A percentile compares a stretch with the other conserved stretches of the same genome.
Evolutionary conservation across 1,284 basidiomycete species (phyloP).

Genomic region (Cystobasidium sp.): DNA sequence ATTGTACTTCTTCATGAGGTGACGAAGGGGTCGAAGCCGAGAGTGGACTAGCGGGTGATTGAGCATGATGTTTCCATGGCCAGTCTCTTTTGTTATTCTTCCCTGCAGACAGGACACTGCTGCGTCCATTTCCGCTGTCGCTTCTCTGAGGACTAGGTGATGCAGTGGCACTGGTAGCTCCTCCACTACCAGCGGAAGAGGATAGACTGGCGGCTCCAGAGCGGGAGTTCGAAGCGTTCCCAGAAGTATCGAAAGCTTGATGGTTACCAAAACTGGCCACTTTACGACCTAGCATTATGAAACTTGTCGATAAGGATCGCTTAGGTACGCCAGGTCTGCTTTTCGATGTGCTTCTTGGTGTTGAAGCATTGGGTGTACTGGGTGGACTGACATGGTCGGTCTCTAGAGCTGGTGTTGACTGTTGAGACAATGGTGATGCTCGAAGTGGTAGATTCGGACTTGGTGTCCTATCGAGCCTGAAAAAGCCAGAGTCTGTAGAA

Average conservation of each 20-base stretch:
- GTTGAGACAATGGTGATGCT: slow-evolving; percentile 5
- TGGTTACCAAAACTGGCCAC: slow-evolving; percentile 22
- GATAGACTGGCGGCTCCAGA: too few species aligned
- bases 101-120: not conserved
- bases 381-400: not conserved
- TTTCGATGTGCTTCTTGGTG: not conserved
- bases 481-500: not conserved
- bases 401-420: slow-evolving; percentile 4
- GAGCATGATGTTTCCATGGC: not conserved
- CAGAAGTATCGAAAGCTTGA: not conserved
- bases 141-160: not conserved
- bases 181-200: too few species aligned
- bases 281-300: slow-evolving; percentile 18
- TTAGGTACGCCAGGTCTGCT: not conserved
- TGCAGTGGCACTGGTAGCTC: not conserved
- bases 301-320: slow-evolving; percentile 23
- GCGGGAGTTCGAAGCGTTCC: too few species aligned
- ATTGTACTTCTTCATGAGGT: slow-evolving; percentile 9
- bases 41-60: not conserved
- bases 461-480: not conserved
- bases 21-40: not conserved
- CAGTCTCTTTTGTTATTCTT: slow-evolving; percentile 2
- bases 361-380: not conserved
- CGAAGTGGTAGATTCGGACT: slow-evolving; percentile 5
- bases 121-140: not conserved